Conservation (phyloP, 768 basidiomycete species). For the Agaricus bisporus region DNA sequence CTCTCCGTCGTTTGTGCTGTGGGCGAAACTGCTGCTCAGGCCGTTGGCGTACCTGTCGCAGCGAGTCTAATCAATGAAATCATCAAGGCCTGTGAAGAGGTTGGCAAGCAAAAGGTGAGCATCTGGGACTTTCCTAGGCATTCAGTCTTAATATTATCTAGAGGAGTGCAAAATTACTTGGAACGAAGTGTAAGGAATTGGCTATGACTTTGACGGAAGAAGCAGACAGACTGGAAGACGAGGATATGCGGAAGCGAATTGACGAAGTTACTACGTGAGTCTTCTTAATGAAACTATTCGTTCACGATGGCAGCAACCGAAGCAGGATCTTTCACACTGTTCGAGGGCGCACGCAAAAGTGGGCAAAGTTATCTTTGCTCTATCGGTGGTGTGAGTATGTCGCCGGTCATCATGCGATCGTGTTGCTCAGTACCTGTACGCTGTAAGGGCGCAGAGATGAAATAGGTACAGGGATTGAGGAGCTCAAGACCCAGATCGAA, state of each 20-base stretch:
- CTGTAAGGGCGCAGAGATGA: constrained; percentile 36
- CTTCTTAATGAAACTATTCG: background rate
- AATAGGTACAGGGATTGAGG: constrained; percentile 38
- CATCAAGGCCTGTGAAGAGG: constrained; percentile 35
- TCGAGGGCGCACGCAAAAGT: constrained; percentile 29
- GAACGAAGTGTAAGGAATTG: constrained; percentile 34
- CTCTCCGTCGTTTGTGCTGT: constrained; percentile 18
- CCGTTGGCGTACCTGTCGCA: constrained; percentile 40
- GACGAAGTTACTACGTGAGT: constrained; percentile 42
- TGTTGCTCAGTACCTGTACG: background rate
- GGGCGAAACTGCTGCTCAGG: constrained; percentile 35
- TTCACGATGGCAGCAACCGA: background rate
- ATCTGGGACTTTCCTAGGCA: background rate
- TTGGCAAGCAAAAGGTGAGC: constrained; percentile 43
- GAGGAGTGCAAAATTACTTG: constrained; percentile 37
- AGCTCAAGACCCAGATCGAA: constrained; percentile 36
- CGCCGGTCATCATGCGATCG: constrained; percentile 31
- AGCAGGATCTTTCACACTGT: constrained; percentile 36
- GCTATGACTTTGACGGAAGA: constrained; percentile 35
- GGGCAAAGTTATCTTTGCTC: constrained; percentile 18
- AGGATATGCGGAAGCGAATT: constrained; percentile 30
- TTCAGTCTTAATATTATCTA: constrained; percentile 13
- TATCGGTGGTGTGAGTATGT: constrained; percentile 22
- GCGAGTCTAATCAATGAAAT: constrained; percentile 40
- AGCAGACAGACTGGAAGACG: constrained; percentile 29